A percentile compares a stretch with the other conserved stretches of the same genome.
Evolutionary conservation across 371 early-diverging fungal species (phyloP).

Genomic region (Rhizopus microsporus): DNA sequence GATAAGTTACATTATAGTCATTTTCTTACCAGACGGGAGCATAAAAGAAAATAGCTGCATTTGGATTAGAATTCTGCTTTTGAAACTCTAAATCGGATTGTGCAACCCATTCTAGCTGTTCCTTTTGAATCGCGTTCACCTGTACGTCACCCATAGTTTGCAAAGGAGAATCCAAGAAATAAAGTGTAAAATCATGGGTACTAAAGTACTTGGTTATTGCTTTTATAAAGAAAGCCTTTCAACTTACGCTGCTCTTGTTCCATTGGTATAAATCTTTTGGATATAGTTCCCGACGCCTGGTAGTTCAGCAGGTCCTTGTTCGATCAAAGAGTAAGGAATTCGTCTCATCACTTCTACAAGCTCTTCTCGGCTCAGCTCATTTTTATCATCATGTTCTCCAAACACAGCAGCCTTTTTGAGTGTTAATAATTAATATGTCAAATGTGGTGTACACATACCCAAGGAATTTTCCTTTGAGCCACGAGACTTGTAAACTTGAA

Average conservation of each 20-base stretch:
- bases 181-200: conserved; percentile 41
- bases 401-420: conserved; percentile 43
- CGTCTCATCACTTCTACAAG: conserved; percentile 44
- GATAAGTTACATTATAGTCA: not conserved
- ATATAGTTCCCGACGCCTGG: conserved; percentile 56
- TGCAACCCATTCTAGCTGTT: conserved; percentile 54
- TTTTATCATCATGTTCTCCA: conserved; percentile 61
- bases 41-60: conserved; percentile 55
- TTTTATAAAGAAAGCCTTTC: conserved; percentile 16
- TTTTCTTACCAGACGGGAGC: conserved; percentile 46
- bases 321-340: conserved; percentile 49
- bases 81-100: conserved; percentile 7
- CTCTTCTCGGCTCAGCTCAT: conserved; percentile 52
- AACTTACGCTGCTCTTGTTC: conserved; percentile 24
- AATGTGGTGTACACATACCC: conserved; percentile 24
- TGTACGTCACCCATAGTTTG: conserved; percentile 38
- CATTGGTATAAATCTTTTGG: conserved; percentile 32
- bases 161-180: conserved; percentile 55
- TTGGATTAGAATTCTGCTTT: conserved; percentile 24
- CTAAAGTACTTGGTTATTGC: conserved; percentile 7
- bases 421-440: not conserved
- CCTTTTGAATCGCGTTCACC: conserved; percentile 45
- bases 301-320: conserved; percentile 45
- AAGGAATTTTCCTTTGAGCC: conserved; percentile 49
- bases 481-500: conserved; percentile 53